Conservation (phyloP, 1,139 yeast genomes). For the Yamadazyma trypodendri region DNA sequence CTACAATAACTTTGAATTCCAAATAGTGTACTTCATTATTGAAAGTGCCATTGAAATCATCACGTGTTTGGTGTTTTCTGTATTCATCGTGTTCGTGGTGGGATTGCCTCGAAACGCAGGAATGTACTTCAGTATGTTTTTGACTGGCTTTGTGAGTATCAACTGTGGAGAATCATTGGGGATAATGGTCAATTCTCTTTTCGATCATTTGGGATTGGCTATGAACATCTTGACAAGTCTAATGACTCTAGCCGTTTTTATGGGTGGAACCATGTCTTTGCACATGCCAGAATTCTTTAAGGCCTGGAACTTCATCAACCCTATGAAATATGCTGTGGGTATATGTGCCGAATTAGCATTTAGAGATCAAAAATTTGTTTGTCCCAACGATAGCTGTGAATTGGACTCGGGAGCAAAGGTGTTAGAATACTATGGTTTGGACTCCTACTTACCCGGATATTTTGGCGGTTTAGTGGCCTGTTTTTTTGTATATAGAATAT, state of each 20-base stretch:
- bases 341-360: slow-evolving; percentile 43
- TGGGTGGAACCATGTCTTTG: slow-evolving; percentile 87
- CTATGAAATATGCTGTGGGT: slow-evolving; percentile 68
- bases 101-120: slow-evolving; percentile 71
- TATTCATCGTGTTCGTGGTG: slow-evolving; percentile 63
- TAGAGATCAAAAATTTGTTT: slow-evolving; percentile 29
- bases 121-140: slow-evolving; percentile 66
- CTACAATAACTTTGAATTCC: slow-evolving; percentile 67
- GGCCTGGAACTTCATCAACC: slow-evolving; percentile 72
- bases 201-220: slow-evolving; percentile 77
- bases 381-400: slow-evolving; percentile 29
- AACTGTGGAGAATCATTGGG: slow-evolving; percentile 86
- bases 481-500: slow-evolving; percentile 31
- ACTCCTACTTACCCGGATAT: slow-evolving; percentile 27
- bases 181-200: slow-evolving; percentile 70
- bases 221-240: slow-evolving; percentile 66
- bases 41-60: slow-evolving; percentile 75
- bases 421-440: slow-evolving; percentile 32
- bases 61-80: slow-evolving; percentile 58
- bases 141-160: slow-evolving; percentile 53
- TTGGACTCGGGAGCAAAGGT: slow-evolving; percentile 37
- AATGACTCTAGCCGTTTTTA: slow-evolving; percentile 66
- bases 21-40: slow-evolving; percentile 58
- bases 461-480: slow-evolving; percentile 40
- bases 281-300: slow-evolving; percentile 67